phyloP scores from a whole-genome alignment of 2,329 filamentous ascomycete genomes.

The Rutstroemia sp. region DNA sequence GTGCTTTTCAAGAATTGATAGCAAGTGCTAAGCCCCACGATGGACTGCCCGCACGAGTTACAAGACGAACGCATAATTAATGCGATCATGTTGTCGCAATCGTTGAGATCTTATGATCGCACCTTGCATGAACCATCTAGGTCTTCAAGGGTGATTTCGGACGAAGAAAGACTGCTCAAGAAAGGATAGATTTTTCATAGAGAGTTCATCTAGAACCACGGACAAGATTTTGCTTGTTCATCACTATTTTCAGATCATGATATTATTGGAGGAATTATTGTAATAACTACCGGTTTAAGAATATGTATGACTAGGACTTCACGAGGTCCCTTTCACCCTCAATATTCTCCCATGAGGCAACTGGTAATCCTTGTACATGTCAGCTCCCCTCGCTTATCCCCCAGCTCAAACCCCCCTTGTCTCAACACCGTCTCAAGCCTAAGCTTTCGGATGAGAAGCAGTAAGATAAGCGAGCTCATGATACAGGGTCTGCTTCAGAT shows the following conservation, averaged over 20 bases:
- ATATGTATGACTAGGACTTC: not conserved
- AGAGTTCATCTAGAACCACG: not conserved
- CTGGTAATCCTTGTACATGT: not conserved
- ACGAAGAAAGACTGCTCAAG: not conserved
- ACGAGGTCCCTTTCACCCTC: not conserved
- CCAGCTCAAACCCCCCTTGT: constrained; percentile 4
- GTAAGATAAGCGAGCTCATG: constrained; percentile 2
- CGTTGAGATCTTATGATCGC: not conserved
- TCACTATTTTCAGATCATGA: too few relatives aligned
- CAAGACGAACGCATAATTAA: constrained; percentile 2
- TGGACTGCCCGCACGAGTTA: constrained; percentile 14
- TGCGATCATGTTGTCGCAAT: not conserved
- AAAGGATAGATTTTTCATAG: not conserved
- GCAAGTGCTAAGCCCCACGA: constrained; percentile 17
- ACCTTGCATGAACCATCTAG: not conserved
- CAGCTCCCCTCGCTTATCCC: not conserved
- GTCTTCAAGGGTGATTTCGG: not conserved
- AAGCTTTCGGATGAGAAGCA: not conserved
- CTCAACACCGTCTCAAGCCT: constrained; percentile 7
- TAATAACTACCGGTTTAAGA: not conserved
- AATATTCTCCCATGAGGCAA: not conserved
- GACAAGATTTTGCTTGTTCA: not conserved
- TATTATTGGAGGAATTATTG: not conserved
- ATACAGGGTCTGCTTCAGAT: not conserved
- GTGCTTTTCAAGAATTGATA: constrained; percentile 15